Conservation (phyloP, 176 grass and related monocot species). For the Pontederia crassipes region DNA sequence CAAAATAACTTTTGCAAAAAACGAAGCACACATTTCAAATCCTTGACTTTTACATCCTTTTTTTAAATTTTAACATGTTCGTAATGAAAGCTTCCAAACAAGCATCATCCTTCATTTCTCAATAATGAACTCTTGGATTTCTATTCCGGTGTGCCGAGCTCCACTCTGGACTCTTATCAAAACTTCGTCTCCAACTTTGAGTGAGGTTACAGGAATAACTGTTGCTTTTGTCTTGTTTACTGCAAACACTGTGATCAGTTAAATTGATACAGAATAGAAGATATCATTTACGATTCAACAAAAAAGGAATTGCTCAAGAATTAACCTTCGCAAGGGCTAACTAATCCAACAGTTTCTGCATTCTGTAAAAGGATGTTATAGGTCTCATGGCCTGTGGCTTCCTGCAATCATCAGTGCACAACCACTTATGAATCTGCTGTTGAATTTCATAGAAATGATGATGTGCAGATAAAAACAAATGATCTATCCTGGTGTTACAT, state of each 20-base stretch:
- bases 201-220: slow-evolving; percentile 71
- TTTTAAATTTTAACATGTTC: no score
- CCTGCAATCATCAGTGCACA: slow-evolving; percentile 11
- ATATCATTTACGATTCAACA: neutral
- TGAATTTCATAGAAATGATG: no score
- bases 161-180: slow-evolving; percentile 60
- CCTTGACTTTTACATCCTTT: no score
- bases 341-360: slow-evolving; percentile 87
- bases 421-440: no score
- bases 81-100: no score
- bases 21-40: no score
- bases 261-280: neutral
- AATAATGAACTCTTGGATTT: slow-evolving; percentile 81
- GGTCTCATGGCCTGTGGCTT: slow-evolving; percentile 42
- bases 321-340: slow-evolving; percentile 42
- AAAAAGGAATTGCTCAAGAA: neutral
- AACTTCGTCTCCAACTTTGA: slow-evolving; percentile 73
- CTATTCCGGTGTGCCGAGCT: slow-evolving; percentile 91
- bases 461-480: no score
- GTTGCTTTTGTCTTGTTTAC: slow-evolving; percentile 24
- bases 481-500: no score
- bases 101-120: slow-evolving; percentile 48
- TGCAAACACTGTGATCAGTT: neutral
- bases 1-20: no score
- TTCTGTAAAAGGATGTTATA: slow-evolving; percentile 94